A percentile compares a stretch with the other conserved stretches of the same genome.
These are phyloP conservation scores for Blastomyces emzantsi DNA, from an alignment of 2,329 filamentous ascomycete species.

Conservation along the genomic window DNA sequence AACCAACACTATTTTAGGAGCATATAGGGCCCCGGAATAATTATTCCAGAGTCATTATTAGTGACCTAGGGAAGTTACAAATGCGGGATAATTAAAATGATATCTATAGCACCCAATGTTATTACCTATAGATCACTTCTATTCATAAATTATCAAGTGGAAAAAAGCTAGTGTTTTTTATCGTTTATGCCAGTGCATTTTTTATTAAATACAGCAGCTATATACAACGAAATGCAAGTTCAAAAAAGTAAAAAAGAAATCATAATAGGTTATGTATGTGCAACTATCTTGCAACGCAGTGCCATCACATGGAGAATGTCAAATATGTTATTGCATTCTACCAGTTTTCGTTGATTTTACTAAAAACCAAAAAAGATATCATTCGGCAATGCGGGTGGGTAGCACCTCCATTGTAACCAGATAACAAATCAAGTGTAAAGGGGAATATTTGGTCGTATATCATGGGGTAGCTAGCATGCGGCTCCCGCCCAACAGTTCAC, in stretches of 20 bases:
- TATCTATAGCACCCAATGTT: background rate
- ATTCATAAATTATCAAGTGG: background rate
- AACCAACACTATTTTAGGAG: background rate
- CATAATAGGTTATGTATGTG: background rate
- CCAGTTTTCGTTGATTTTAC: background rate
- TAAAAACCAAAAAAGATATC: background rate
- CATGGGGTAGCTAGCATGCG: background rate
- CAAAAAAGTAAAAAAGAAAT: background rate
- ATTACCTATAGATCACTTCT: too few species aligned
- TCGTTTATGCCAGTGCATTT: background rate
- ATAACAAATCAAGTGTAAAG: background rate
- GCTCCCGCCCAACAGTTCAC: background rate
- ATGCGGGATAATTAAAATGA: background rate
- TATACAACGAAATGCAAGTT: background rate
- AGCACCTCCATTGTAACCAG: background rate
- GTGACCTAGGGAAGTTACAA: background rate
- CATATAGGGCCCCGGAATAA: background rate
- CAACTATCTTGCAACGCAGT: background rate
- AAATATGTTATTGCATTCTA: background rate
- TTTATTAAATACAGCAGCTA: background rate
- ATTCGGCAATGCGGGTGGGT: background rate
- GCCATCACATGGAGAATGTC: background rate
- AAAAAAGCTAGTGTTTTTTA: too few species aligned
- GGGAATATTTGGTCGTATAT: background rate
- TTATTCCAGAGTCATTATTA: background rate